phyloP scores from a whole-genome alignment of 208 protist genomes.

The Borovskyia barvae region DNA sequence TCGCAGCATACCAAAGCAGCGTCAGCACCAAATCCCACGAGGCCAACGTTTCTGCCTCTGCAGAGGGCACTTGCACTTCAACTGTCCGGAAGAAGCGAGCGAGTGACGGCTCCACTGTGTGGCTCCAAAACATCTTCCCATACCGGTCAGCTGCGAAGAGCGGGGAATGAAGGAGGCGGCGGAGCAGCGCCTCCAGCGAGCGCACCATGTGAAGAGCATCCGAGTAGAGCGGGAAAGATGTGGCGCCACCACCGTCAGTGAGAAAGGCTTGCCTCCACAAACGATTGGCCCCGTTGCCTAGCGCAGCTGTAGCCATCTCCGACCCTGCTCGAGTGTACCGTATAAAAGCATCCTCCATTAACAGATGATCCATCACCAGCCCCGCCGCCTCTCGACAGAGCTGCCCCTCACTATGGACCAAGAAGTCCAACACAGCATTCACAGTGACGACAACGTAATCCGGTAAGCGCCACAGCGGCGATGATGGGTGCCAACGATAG shows the following conservation, averaged over 20 bases:
- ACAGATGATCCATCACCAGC: conserved; percentile 22
- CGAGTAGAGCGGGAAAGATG: conserved; percentile 11
- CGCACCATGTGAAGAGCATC: conserved; percentile 43
- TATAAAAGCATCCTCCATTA: conserved; percentile 24
- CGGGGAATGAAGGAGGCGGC: conserved; percentile 39
- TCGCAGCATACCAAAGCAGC: conserved; percentile 22
- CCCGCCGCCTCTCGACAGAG: conserved; percentile 8
- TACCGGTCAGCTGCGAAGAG: conserved; percentile 9
- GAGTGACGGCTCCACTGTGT: conserved; percentile 21
- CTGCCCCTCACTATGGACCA: conserved; percentile 12
- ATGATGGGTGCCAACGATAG: conserved; percentile 46
- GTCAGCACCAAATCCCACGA: conserved; percentile 16
- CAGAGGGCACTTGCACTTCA: conserved; percentile 6
- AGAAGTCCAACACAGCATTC: conserved; percentile 46
- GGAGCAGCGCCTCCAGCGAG: conserved; percentile 52
- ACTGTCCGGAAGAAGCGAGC: conserved; percentile 8
- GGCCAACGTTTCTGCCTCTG: neutral
- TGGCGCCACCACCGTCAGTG: neutral
- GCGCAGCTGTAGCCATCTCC: conserved; percentile 21
- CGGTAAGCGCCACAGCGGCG: conserved; percentile 20
- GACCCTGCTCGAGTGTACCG: conserved; percentile 21
- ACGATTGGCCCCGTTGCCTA: conserved; percentile 28
- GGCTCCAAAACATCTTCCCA: conserved; percentile 10
- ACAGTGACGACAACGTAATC: conserved; percentile 28
- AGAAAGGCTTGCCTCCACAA: conserved; percentile 63